Conservation (phyloP, 257 asterid species). For the Lavandula angustifolia region DNA sequence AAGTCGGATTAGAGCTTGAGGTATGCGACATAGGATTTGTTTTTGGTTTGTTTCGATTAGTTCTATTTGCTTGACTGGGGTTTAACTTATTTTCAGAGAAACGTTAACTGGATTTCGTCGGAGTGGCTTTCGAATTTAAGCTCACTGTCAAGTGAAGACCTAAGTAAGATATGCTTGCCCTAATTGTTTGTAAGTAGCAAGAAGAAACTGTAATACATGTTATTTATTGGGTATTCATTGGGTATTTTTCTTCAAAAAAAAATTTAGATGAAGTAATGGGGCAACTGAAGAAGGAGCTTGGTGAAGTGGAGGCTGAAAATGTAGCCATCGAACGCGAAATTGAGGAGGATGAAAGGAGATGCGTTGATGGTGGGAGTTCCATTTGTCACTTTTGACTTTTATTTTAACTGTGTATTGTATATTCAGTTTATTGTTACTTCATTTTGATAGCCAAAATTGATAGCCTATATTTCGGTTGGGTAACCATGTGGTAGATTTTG, state of each 20-base stretch:
- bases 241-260: not conserved
- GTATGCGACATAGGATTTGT: constrained; percentile 30
- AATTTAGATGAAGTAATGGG: constrained; percentile 55
- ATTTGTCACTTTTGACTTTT: not conserved
- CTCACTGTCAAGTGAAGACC: constrained; percentile 47
- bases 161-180: constrained; percentile 40
- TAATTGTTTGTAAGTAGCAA: not conserved
- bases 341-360: constrained; percentile 53
- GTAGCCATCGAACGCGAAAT: constrained; percentile 47
- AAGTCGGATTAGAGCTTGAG: constrained; percentile 51
- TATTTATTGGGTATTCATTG: not conserved
- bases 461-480: constrained; percentile 16
- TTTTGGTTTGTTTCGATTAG: not conserved
- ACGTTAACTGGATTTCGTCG: constrained; percentile 38
- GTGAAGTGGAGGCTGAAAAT: constrained; percentile 56
- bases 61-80: constrained; percentile 17
- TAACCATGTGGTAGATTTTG: constrained; percentile 7
- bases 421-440: not conserved
- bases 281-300: constrained; percentile 55
- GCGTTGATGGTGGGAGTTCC: constrained; percentile 51
- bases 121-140: constrained; percentile 45
- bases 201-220: too few species aligned
- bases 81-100: constrained; percentile 44
- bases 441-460: not conserved
- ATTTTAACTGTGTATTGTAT: not conserved